Base-by-base conservation (phyloP, 1,139 yeast species). In the Zygosaccharomyces sapae region DNA sequence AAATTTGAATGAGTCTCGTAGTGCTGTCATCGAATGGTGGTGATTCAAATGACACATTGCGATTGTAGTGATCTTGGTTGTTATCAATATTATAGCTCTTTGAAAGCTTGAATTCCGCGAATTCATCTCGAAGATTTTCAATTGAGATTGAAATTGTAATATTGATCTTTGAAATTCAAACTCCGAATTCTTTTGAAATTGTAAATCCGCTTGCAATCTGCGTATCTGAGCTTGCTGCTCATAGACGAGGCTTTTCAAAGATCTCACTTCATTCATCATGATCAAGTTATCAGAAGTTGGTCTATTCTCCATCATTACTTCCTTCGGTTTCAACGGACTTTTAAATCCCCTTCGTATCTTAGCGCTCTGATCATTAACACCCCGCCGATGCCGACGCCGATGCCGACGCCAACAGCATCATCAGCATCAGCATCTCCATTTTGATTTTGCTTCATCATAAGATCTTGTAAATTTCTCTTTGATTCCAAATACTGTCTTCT, bases 401-500 rank as follows among this genome's bases (percentile, higher is more conserved):
- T n/a, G n/a, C n/a, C n/a, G n/a, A n/a, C n/a, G n/a, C n/a, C 16
- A 16, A 16, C 16, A 16, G 16, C 16, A 16, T 16, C 16, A 16
- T 16, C 16, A 16, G 16, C 16, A 16, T 16, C 16, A 16, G 16
- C 16, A 16, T 16, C 16, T 16, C 31, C 37, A 20, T 40, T 40
- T 4, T 46, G 46, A 33, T 31, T 39, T 31, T 49, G 47, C 42
- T 46, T 45, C 43, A 22, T 41, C 49, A 55, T 52, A 38, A 55
- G 48, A 22, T 52, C 57, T 12, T 55, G 57, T 33, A 55, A 43
- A 24, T 55, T 55, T 40, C 52, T 47, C 46, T 55, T 62, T 9
- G 63, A 59, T 18, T 56, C 58, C 46, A 58, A 47, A 36, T 59
- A 61, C 43, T 62, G 61, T 40, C 55, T 55, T 41, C 62, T 56